These are phyloP conservation scores for Magnaporthiopsis poae DNA, from an alignment of 2,329 filamentous ascomycete genomes.

Conservation along the genomic window DNA sequence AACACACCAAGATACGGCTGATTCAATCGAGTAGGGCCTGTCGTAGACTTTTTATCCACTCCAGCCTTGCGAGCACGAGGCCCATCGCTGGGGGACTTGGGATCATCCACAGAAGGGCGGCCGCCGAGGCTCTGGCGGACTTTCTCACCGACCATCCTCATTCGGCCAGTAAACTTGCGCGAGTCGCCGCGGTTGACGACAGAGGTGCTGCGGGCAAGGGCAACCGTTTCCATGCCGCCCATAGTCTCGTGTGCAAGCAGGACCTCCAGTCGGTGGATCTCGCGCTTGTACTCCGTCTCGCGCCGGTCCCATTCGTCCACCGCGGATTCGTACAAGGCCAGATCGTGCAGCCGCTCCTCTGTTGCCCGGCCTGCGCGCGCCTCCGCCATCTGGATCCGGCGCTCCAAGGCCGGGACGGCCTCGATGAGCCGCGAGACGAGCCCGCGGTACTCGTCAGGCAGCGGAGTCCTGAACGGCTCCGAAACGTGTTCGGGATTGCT, in stretches of 20 bases:
- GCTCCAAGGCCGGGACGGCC: conserved; percentile 22
- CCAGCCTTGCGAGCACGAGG: background rate
- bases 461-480: conserved; percentile 17
- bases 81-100: background rate
- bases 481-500: background rate
- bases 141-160: conserved; percentile 19
- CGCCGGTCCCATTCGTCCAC: conserved; percentile 29
- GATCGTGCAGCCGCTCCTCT: conserved; percentile 21
- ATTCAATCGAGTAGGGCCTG: background rate
- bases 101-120: background rate
- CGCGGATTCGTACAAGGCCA: conserved; percentile 26
- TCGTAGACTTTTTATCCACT: background rate
- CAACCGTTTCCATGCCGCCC: conserved; percentile 34
- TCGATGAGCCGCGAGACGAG: conserved; percentile 31
- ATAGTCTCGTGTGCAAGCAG: conserved; percentile 24
- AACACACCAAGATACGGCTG: background rate
- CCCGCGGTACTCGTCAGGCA: conserved; percentile 32
- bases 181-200: conserved; percentile 29
- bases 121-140: no score
- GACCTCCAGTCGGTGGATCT: conserved; percentile 31
- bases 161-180: conserved; percentile 21
- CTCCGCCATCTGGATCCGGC: conserved; percentile 16
- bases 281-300: conserved; percentile 27
- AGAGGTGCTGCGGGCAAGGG: conserved; percentile 32
- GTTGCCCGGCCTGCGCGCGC: conserved; percentile 20